phyloP scores from a whole-genome alignment of 2,329 filamentous ascomycete species.

The Beauveria sp. region DNA sequence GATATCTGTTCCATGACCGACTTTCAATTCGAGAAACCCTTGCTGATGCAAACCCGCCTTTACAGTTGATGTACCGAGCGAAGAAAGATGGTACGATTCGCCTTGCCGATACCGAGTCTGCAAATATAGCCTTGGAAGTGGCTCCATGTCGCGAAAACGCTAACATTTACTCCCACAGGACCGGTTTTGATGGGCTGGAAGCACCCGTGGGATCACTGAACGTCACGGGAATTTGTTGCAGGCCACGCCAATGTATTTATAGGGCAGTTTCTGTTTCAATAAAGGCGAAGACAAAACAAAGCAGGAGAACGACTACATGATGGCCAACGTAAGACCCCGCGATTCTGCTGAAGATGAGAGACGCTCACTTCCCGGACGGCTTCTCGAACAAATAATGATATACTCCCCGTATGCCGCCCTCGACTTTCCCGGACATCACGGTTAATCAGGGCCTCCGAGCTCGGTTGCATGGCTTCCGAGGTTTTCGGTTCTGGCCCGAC shows the following conservation, averaged over 20 bases:
- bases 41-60: slow-evolving; percentile 1
- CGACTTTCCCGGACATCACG: slow-evolving; percentile 52
- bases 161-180: slow-evolving; percentile 30
- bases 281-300: not conserved
- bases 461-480: no score
- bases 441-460: no score
- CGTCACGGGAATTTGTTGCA: not conserved
- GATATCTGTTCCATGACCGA: no score
- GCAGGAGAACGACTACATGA: no score
- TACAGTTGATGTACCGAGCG: slow-evolving; percentile 86
- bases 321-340: no score
- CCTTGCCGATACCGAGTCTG: not conserved
- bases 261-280: not conserved
- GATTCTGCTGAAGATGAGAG: no score
- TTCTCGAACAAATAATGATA: slow-evolving; percentile 61
- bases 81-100: slow-evolving; percentile 73
- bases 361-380: slow-evolving; percentile 17
- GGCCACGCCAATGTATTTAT: not conserved
- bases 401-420: slow-evolving; percentile 61
- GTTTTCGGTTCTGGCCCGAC: no score
- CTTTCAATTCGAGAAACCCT: not conserved
- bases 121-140: not conserved
- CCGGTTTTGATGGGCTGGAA: slow-evolving; percentile 84
- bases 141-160: not conserved
- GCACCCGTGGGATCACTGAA: slow-evolving; percentile 92